Conservation (phyloP, 2,329 filamentous ascomycete species). For the Trichothecium sympodiale region DNA sequence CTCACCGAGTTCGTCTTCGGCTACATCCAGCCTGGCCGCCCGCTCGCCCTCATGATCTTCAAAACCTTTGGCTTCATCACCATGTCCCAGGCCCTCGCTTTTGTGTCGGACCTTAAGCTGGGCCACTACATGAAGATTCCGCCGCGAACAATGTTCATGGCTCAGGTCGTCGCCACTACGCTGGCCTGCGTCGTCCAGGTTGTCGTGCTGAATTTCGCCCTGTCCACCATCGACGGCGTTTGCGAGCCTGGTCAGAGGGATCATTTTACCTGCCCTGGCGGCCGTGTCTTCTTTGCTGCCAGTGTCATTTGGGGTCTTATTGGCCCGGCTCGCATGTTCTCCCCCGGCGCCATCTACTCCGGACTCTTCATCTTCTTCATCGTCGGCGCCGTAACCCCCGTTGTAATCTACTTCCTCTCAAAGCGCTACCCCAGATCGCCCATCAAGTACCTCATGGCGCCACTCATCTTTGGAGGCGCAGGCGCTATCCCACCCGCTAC, state of each 20-base stretch:
- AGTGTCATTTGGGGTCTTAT: slow-evolving; percentile 60
- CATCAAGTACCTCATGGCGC: slow-evolving; percentile 44
- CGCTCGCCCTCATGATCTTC: slow-evolving; percentile 64
- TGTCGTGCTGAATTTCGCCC: slow-evolving; percentile 49
- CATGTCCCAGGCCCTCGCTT: slow-evolving; percentile 49
- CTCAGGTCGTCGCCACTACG: slow-evolving; percentile 54
- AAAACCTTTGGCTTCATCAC: slow-evolving; percentile 54
- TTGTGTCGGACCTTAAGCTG: slow-evolving; percentile 56
- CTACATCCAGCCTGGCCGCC: slow-evolving; percentile 63
- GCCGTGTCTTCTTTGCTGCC: slow-evolving; percentile 53
- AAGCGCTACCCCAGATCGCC: slow-evolving; percentile 40
- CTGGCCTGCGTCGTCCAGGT: slow-evolving; percentile 58
- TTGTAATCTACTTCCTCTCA: slow-evolving; percentile 38
- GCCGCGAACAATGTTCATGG: slow-evolving; percentile 54
- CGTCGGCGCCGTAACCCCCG: slow-evolving; percentile 40
- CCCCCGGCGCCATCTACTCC: slow-evolving; percentile 49
- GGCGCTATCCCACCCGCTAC: slow-evolving; percentile 53
- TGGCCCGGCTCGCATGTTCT: slow-evolving; percentile 53
- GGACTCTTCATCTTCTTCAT: slow-evolving; percentile 49
- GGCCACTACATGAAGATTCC: slow-evolving; percentile 67
- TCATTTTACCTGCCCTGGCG: slow-evolving; percentile 53
- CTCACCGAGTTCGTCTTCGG: slow-evolving; percentile 65
- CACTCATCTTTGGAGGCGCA: slow-evolving; percentile 51
- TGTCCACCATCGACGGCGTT: slow-evolving; percentile 50
- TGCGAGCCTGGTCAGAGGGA: slow-evolving; percentile 47